Percentiles rank a stretch among this genome's conserved stretches.
Evolutionary conservation across 208 protist species (phyloP).

Genomic region (Leishmania tropica): DNA sequence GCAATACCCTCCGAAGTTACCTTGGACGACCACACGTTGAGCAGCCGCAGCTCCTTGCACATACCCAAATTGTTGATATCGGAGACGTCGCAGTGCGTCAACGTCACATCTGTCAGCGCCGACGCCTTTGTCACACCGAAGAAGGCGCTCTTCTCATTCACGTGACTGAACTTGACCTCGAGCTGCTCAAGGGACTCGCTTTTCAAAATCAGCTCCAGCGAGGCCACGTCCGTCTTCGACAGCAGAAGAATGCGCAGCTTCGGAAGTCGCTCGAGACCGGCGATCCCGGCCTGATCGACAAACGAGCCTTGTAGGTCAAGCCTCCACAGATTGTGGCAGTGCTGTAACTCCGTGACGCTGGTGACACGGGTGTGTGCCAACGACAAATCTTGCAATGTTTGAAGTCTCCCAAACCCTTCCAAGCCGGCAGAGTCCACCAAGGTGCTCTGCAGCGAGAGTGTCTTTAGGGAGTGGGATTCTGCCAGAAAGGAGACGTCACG

Average conservation of each 20-base stretch:
- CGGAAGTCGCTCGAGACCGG: constrained; percentile 17
- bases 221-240: constrained; percentile 25
- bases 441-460: constrained; percentile 29
- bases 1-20: constrained; percentile 30
- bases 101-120: constrained; percentile 16
- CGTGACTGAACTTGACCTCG: constrained; percentile 19
- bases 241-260: constrained; percentile 25
- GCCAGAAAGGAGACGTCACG: constrained; percentile 17
- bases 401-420: constrained; percentile 16
- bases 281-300: constrained; percentile 19
- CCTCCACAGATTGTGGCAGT: constrained; percentile 12
- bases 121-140: constrained; percentile 10
- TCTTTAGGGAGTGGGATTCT: constrained; percentile 14
- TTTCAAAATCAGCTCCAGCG: constrained; percentile 5
- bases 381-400: constrained; percentile 25
- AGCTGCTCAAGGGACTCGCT: constrained; percentile 24
- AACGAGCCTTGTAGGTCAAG: constrained; percentile 25
- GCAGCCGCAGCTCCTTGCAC: constrained; percentile 12
- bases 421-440: constrained; percentile 16
- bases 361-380: constrained; percentile 31
- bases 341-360: constrained; percentile 18
- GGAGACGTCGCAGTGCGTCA: constrained; percentile 30
- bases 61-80: constrained; percentile 15
- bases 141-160: constrained; percentile 9
- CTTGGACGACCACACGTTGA: constrained; percentile 35